Base-by-base conservation (phyloP, 169 alveolate genomes). In the Perkinsus marinus region DNA sequence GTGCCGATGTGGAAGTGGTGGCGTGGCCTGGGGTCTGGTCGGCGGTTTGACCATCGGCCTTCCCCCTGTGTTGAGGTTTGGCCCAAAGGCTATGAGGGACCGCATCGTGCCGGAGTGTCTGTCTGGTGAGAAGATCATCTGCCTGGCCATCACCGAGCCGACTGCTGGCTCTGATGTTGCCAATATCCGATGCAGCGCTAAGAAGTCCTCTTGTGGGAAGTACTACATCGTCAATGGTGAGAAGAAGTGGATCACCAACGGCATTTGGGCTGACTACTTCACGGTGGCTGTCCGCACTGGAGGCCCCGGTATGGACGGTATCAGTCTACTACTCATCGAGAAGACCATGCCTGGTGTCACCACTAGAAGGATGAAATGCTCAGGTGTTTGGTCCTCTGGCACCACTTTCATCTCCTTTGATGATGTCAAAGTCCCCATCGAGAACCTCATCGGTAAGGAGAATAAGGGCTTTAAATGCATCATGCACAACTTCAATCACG, bases 181-280 rank as follows among this genome's bases (percentile, higher is more conserved):
- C 57, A 89, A 41, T 91, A 89, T 92, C 79, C 41, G 91, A 92
- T 46, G 92, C 13, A 57, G 68, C 36, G 94, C 94, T 13, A 90
- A 46, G 47, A 39, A 69, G 91, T 91, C 68, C 39, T 26, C 79
- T 57, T 57, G 79, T 16, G 94, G 94, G 6, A 92, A 93, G 68
- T 68, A 57, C 47, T 93, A 92, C 92, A 89, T 93, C 68, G 93
- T 93, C 7, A 90, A 93, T 37, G 94, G 94, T 39, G 90, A 92
- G 90, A 93, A 93, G 93, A 92, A 92, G 89, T 93, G 93, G 93
- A 93, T 93, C 90, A 93, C 94, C 68, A 93, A 93, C 30, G 94
- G 94, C 68, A 93, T 93, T 26, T 93, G 91, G 90, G 90, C 93
- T 9, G 94, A 93, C 91, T 93, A 89, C 92, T 93, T 93, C 34